Evolutionary conservation across 768 basidiomycete species (phyloP).

Genomic region (Tylopilus sp.): DNA sequence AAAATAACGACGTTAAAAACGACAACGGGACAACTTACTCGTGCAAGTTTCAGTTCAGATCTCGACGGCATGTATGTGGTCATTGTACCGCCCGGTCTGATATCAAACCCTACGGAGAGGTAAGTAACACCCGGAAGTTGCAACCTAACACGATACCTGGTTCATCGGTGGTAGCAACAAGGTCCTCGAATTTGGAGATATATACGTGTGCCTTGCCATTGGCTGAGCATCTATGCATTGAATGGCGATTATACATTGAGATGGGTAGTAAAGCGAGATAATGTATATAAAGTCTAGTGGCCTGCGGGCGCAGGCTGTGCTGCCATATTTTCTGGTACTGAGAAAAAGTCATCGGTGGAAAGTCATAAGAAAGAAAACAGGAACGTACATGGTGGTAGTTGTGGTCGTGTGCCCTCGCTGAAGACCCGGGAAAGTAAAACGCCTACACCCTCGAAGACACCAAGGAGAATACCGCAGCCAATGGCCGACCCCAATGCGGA

Average conservation of each 20-base stretch:
- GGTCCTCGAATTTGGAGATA: background rate
- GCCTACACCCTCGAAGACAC: conserved; percentile 93
- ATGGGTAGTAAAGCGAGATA: conserved; percentile 31
- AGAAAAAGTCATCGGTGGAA: conserved; percentile 5
- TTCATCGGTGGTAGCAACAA: background rate
- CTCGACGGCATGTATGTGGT: conserved; percentile 1
- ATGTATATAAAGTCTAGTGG: conserved; percentile 47
- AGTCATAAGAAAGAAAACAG: background rate
- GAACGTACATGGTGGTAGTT: conserved; percentile 71
- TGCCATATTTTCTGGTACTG: conserved; percentile 57
- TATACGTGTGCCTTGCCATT: conserved; percentile 25
- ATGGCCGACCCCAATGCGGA: conserved; percentile 91
- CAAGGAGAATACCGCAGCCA: conserved; percentile 92
- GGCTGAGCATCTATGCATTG: conserved; percentile 31
- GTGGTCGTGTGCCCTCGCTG: conserved; percentile 77
- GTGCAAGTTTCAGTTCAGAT: conserved; percentile 3
- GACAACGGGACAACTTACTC: conserved; percentile 1
- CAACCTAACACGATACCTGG: background rate
- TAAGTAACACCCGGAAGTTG: background rate
- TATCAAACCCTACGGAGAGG: conserved; percentile 2
- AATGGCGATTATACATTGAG: conserved; percentile 37
- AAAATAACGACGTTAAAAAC: background rate
- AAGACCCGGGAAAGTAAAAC: conserved; percentile 88
- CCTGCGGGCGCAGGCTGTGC: conserved; percentile 44
- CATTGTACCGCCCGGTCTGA: conserved; percentile 5